These are phyloP conservation scores for Forsythia suspensa DNA, from an alignment of 257 asterid species.

Conservation along the genomic window DNA sequence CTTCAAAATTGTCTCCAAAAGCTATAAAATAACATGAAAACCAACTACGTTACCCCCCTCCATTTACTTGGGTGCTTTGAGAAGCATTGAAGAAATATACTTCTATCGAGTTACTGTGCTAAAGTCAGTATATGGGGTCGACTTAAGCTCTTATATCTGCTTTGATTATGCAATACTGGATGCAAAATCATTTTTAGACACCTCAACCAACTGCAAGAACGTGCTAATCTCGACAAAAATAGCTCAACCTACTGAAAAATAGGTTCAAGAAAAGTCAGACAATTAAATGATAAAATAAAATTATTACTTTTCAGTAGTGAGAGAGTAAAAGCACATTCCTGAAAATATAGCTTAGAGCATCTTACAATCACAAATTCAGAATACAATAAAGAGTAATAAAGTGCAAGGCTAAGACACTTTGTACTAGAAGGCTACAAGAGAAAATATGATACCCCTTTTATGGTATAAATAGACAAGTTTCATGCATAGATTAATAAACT, in stretches of 20 bases:
- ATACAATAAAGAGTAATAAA: not conserved
- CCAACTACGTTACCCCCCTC: not conserved
- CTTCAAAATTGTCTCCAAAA: constrained; percentile 79
- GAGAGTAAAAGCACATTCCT: not conserved
- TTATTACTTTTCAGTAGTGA: not conserved
- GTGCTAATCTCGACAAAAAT: not conserved
- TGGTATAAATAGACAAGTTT: not conserved
- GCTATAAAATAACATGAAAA: constrained; percentile 41
- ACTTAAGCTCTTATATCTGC: no score
- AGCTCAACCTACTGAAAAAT: not conserved
- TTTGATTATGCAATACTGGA: no score
- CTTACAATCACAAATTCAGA: not conserved
- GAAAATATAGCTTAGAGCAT: not conserved
- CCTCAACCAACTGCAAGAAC: no score
- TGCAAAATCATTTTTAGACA: no score
- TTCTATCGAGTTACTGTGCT: not conserved
- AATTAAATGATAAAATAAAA: not conserved
- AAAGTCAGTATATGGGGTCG: not conserved
- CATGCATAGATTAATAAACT: not conserved
- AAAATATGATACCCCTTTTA: not conserved
- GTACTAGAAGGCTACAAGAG: not conserved
- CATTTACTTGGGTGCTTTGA: not conserved
- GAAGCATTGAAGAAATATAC: not conserved
- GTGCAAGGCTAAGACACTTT: not conserved
- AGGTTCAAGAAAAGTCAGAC: not conserved